Base-by-base conservation (phyloP, 2,329 filamentous ascomycete genomes). In the Diaporthe sp. region DNA sequence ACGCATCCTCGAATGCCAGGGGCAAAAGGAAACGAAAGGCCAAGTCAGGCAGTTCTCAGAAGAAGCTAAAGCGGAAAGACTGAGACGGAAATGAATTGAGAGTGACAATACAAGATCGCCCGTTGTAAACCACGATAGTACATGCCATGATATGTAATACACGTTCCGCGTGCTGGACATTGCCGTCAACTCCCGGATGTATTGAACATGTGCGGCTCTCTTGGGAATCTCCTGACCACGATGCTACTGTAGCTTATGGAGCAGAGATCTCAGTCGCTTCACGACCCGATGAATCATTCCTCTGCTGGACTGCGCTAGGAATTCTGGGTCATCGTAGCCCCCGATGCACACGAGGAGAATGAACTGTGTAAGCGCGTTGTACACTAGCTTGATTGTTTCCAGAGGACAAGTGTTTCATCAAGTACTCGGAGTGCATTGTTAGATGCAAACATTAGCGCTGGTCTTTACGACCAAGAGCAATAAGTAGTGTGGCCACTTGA, bases 331-430 rank as follows among this genome's bases (percentile, higher is more conserved):
- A 64, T 30, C 15, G 25, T 12, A 42, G 40, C 38, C 25, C 30
- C 17, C 30, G 9, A 45, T 30, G 38, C 9, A n/a, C n/a, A 40
- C 57, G 35, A 40, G 57, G 57, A 38, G 19, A 35, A 35, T 4
- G 35, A 28, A 15, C 8, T 61, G n/a, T 60, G 19, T n/a, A n/a
- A 50, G 19, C 22, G 22, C 30, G 30, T 6, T 9, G 42, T 15
- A n/a, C 58, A 64, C 45, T 22, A 52, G 64, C 45, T 52, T 35
- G 30, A 38, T 25, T 47, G 22, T 19, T 17, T 25, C 28, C 22
- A 35, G 38, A 28, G 15, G 42, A 67, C 61, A 50, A 67, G 61
- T 35, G 61, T 67, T 67, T 67, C 61, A 52, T 52, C 17, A 52
- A 5, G 10, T 15, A 47, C n/a, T 9, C 10, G 30, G 13, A 19